Evolutionary conservation across 148 eudicot species (phyloP).

Genomic region (Silene conica): DNA sequence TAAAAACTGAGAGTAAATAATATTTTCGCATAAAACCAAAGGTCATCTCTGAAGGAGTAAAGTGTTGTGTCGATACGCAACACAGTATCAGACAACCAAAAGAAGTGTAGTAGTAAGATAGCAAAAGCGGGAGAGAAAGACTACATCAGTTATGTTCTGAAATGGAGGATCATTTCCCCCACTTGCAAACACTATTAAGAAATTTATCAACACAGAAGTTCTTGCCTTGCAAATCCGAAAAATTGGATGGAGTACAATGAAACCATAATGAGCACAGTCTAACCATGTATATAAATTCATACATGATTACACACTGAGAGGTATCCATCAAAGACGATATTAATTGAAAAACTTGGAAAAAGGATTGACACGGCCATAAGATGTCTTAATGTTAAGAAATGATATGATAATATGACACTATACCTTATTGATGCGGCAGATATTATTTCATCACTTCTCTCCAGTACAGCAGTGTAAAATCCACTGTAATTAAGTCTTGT

Average conservation of each 20-base stretch:
- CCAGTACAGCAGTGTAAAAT: slow-evolving; percentile 81
- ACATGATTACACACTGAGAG: background rate
- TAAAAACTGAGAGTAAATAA: background rate
- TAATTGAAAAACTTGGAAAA: background rate
- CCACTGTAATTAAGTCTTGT: slow-evolving; percentile 75
- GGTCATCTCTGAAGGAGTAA: background rate
- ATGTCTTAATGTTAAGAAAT: background rate
- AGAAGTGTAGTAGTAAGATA: background rate
- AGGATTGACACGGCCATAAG: background rate
- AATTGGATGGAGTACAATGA: background rate
- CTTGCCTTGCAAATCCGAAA: background rate
- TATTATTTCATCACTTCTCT: slow-evolving; percentile 88
- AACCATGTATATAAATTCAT: background rate
- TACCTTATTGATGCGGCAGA: slow-evolving; percentile 97
- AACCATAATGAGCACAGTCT: background rate
- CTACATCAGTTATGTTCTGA: background rate
- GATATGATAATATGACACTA: slow-evolving; percentile 6
- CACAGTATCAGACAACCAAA: background rate
- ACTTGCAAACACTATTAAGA: background rate
- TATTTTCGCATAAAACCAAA: background rate
- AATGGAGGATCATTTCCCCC: background rate
- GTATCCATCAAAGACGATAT: background rate
- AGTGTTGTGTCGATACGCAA: background rate
- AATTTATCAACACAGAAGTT: background rate
- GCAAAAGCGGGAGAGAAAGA: background rate